These are phyloP conservation scores for Ilyonectria mors-panacis DNA, from an alignment of 2,329 filamentous ascomycete genomes.

Conservation along the genomic window DNA sequence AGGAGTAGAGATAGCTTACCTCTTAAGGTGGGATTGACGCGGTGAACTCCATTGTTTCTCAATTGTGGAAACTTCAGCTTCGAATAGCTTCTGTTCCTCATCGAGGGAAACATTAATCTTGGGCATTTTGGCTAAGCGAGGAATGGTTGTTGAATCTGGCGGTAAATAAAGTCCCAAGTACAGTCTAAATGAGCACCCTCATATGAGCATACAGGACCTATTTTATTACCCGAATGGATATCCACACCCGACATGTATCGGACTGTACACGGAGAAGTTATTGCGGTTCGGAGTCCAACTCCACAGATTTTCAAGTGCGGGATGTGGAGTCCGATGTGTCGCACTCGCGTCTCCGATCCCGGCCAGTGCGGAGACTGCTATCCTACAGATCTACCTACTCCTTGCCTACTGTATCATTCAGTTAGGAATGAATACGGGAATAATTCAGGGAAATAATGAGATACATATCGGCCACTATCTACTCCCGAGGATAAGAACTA, in stretches of 20 bases:
- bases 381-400: not conserved
- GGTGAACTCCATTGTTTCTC: slow-evolving; percentile 53
- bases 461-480: not conserved
- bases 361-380: not conserved
- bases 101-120: slow-evolving; percentile 24
- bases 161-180: not conserved
- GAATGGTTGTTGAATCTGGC: not conserved
- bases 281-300: slow-evolving; percentile 6
- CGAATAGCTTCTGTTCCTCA: slow-evolving; percentile 51
- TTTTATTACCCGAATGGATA: not conserved
- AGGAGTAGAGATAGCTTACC: slow-evolving; percentile 12
- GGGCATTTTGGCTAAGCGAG: slow-evolving; percentile 8
- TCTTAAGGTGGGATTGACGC: slow-evolving; percentile 49
- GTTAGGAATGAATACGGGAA: not conserved
- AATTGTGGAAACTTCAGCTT: slow-evolving; percentile 51
- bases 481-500: not conserved
- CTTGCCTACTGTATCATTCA: not conserved
- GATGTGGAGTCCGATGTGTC: not conserved
- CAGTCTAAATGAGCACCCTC: not conserved
- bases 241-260: not conserved
- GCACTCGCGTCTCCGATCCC: not conserved
- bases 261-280: not conserved
- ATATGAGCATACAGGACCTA: not conserved
- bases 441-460: not conserved
- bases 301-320: slow-evolving; percentile 2